Conservation (phyloP, 2,329 filamentous ascomycete species). For the Fusarium anguioides region DNA sequence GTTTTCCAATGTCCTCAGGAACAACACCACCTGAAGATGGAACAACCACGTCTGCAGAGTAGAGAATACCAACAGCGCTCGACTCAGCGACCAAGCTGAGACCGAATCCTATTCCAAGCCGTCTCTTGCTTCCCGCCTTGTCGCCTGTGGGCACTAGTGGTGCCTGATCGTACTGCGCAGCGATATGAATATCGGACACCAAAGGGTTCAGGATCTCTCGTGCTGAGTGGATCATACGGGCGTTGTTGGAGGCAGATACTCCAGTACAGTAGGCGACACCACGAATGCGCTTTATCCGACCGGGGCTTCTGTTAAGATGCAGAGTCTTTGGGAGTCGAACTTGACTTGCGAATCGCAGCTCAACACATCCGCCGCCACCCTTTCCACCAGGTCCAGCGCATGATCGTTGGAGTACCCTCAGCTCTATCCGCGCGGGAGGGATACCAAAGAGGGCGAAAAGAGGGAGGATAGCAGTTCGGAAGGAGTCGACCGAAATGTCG, state of each 20-base stretch:
- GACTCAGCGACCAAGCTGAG: conserved; percentile 91
- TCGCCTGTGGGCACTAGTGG: conserved; percentile 66
- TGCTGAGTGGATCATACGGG: conserved; percentile 91
- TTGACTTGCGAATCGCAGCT: conserved; percentile 92
- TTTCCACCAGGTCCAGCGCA: conserved; percentile 79
- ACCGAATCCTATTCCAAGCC: conserved; percentile 90
- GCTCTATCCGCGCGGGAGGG: conserved; percentile 79
- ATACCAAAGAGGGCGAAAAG: conserved; percentile 93
- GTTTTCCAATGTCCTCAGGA: conserved; percentile 89
- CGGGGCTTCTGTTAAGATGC: conserved; percentile 83
- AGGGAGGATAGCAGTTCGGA: conserved; percentile 91
- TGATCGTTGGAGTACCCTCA: conserved; percentile 82
- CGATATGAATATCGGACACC: conserved; percentile 90
- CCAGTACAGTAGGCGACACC: conserved; percentile 95
- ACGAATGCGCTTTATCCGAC: conserved; percentile 86
- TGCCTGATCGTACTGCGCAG: conserved; percentile 78
- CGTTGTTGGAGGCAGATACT: conserved; percentile 92
- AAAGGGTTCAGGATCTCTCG: conserved; percentile 88
- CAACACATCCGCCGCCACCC: conserved; percentile 91
- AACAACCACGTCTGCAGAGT: conserved; percentile 83
- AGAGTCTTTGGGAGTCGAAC: conserved; percentile 93
- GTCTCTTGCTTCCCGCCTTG: conserved; percentile 66
- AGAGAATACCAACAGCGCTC: conserved; percentile 82
- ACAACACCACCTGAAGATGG: conserved; percentile 83
- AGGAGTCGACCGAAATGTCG: conserved; percentile 91